Evolutionary conservation across 768 basidiomycete genomes (phyloP).

Genomic region (Lactarius quietus): DNA sequence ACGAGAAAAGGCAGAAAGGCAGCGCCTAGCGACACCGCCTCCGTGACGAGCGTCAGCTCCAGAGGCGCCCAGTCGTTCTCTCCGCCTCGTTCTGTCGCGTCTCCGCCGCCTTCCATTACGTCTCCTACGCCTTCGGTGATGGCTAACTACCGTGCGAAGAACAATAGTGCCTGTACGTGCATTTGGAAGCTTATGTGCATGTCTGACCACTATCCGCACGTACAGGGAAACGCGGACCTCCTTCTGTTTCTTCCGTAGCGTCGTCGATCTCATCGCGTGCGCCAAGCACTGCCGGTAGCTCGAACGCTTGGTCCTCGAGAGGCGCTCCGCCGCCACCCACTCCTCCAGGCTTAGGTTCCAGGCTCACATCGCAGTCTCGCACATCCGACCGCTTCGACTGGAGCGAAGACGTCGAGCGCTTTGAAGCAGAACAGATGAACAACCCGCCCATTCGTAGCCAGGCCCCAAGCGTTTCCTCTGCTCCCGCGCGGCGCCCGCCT

Average conservation of each 20-base stretch:
- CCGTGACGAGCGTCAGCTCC: not conserved
- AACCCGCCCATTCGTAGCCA: not conserved
- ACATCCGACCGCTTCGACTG: constrained; percentile 2
- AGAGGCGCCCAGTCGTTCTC: not conserved
- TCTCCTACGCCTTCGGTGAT: not conserved
- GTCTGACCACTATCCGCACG: too few relatives aligned
- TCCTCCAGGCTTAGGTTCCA: not conserved
- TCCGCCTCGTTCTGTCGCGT: not conserved
- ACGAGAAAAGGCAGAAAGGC: not conserved
- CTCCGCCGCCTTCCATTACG: not conserved
- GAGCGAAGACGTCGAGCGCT: constrained; percentile 12
- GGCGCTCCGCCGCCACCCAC: not conserved
- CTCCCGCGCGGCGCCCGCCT: not conserved
- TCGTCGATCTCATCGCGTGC: not conserved
- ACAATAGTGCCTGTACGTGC: not conserved
- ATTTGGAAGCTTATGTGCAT: not conserved
- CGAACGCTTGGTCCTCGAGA: not conserved
- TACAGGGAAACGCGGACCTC: constrained; percentile 4
- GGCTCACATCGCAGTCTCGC: not conserved
- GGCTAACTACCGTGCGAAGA: not conserved
- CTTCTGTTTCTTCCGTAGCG: not conserved
- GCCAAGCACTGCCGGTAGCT: not conserved
- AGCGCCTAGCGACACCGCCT: not conserved
- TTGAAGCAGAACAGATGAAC: not conserved
- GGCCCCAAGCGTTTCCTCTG: not conserved